These are phyloP conservation scores for Cladosporium sp. DNA, from an alignment of 2,329 filamentous ascomycete genomes.

Conservation along the genomic window DNA sequence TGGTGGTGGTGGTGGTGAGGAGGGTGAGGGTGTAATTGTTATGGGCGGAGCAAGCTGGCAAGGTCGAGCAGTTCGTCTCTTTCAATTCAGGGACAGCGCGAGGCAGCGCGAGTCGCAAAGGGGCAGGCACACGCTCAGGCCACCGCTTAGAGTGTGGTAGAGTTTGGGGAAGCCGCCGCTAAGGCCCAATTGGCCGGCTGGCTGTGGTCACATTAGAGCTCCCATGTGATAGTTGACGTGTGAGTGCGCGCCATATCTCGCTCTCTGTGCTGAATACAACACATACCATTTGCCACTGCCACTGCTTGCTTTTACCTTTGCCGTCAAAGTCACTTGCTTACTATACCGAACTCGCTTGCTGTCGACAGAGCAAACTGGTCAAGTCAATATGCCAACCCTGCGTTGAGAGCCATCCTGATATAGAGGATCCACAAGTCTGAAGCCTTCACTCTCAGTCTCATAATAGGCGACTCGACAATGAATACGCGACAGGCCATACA, in stretches of 20 bases:
- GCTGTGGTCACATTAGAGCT: not conserved
- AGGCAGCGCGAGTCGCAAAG: slow-evolving; percentile 4
- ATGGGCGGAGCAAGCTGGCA: slow-evolving; percentile 6
- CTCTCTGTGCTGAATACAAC: not conserved
- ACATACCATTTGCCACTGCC: not conserved
- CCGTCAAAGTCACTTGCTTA: not conserved
- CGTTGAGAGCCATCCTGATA: not conserved
- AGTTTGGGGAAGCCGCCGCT: slow-evolving; percentile 3
- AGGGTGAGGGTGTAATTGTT: not conserved
- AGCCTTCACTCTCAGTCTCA: not conserved
- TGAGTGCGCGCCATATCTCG: not conserved
- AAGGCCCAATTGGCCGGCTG: not conserved
- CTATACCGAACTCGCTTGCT: not conserved
- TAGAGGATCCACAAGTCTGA: not conserved
- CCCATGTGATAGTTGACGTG: not conserved
- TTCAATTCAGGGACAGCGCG: slow-evolving; percentile 3
- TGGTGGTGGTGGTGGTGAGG: not conserved
- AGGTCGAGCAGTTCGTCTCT: slow-evolving; percentile 2
- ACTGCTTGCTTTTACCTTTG: not conserved
- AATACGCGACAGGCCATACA: slow-evolving; percentile 87
- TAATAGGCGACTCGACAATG: slow-evolving; percentile 56
- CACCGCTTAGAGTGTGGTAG: slow-evolving; percentile 3
- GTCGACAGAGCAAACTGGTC: not conserved
- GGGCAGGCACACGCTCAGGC: slow-evolving; percentile 8
- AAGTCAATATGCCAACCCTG: not conserved